Conservation (phyloP, 495 filamentous ascomycete species). For the Xylaria curta region DNA sequence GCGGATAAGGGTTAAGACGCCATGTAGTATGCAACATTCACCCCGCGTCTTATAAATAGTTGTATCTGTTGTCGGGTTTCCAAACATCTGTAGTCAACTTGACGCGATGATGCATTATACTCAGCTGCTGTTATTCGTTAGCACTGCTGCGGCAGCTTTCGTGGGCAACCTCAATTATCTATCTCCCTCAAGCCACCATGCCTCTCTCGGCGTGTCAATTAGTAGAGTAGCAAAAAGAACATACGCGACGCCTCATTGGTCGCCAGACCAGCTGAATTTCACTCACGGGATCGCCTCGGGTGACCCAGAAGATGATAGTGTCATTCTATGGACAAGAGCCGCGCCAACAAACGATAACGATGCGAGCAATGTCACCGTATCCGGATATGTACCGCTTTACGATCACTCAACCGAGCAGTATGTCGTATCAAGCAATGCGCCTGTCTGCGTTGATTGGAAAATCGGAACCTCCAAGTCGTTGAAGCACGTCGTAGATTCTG, state of each 20-base stretch:
- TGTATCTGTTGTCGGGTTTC: background rate
- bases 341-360: slow-evolving; percentile 60
- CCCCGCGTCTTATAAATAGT: background rate
- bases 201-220: slow-evolving; percentile 61
- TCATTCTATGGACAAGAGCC: slow-evolving; percentile 70
- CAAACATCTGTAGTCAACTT: background rate
- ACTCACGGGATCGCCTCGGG: slow-evolving; percentile 69
- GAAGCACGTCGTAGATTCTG: slow-evolving; percentile 48
- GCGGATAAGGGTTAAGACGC: background rate
- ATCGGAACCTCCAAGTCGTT: slow-evolving; percentile 47
- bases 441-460: slow-evolving; percentile 64
- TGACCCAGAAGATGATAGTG: slow-evolving; percentile 65
- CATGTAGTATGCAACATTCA: background rate
- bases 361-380: slow-evolving; percentile 59
- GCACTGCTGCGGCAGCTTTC: slow-evolving; percentile 38
- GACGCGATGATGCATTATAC: background rate
- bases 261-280: slow-evolving; percentile 58
- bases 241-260: slow-evolving; percentile 44
- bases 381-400: slow-evolving; percentile 61
- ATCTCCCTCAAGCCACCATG: slow-evolving; percentile 64
- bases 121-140: slow-evolving; percentile 20
- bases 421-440: slow-evolving; percentile 57
- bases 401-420: slow-evolving; percentile 61
- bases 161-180: slow-evolving; percentile 64
- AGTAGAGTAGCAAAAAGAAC: slow-evolving; percentile 49